These are phyloP conservation scores for Phytophthora podocarpi DNA, from an alignment of 352 stramenopile genomes.

Conservation along the genomic window DNA sequence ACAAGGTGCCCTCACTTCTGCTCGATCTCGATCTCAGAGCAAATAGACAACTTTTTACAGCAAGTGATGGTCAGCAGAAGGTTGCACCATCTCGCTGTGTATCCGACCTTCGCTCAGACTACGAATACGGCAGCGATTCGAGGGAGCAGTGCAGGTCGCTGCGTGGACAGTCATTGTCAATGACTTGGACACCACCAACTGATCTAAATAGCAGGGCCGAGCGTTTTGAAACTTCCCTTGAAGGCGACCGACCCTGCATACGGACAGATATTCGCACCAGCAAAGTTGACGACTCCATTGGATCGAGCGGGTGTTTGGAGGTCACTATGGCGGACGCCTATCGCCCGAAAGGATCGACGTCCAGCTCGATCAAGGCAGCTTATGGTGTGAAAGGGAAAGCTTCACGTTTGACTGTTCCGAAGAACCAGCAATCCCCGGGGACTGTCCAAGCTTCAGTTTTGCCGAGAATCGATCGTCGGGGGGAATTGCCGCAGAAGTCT, in stretches of 20 bases:
- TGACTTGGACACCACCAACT: no score
- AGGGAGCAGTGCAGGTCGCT: no score
- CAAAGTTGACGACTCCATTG: no score
- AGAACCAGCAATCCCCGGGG: constrained; percentile 34
- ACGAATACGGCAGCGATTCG: no score
- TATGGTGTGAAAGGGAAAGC: constrained; percentile 30
- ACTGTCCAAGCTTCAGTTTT: constrained; percentile 30
- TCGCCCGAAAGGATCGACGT: constrained; percentile 25
- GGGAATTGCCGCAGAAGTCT: constrained; percentile 6
- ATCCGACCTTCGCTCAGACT: no score
- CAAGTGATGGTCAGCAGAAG: background rate
- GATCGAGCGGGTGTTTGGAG: no score
- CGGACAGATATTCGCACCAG: background rate
- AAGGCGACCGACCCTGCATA: constrained; percentile 13
- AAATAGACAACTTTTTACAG: constrained; percentile 10
- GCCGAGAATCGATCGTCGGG: constrained; percentile 40
- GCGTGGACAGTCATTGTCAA: no score
- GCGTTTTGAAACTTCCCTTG: constrained; percentile 27
- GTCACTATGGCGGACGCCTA: constrained; percentile 36
- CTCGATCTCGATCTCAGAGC: constrained; percentile 6
- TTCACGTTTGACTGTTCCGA: constrained; percentile 11
- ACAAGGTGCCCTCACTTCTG: constrained; percentile 10
- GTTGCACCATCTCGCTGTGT: no score
- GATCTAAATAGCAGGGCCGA: no score
- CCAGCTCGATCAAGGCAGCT: constrained; percentile 21